Percentiles rank a stretch among this genome's conserved stretches.
Conservation (phyloP, 352 stramenopile species). For the Pythium dissimile region DNA sequence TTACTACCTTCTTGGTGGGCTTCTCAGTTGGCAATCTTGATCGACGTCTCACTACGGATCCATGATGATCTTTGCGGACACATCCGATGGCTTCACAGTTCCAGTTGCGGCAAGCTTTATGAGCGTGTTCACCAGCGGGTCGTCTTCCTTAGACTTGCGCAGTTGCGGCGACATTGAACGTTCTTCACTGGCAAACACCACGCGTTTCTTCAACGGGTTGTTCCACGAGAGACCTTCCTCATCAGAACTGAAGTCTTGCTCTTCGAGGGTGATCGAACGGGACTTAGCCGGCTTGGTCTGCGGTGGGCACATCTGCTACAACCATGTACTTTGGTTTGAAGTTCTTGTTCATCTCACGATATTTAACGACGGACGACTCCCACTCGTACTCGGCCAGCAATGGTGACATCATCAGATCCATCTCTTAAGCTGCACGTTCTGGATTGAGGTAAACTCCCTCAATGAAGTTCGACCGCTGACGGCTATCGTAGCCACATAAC, state of each 20-base stretch:
- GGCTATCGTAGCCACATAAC: background rate
- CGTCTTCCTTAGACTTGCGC: background rate
- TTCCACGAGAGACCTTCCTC: background rate
- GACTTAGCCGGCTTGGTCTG: background rate
- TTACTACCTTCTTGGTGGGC: background rate
- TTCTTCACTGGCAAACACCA: background rate
- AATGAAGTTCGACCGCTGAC: background rate
- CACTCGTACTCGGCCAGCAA: constrained; percentile 3
- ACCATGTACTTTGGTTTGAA: constrained; percentile 1
- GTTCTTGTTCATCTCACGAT: background rate
- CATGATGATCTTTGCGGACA: background rate
- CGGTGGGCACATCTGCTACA: background rate
- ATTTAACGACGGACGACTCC: background rate
- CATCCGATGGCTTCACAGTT: background rate
- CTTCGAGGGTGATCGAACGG: background rate
- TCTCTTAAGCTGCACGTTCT: background rate
- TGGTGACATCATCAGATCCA: constrained; percentile 1
- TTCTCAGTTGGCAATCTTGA: background rate
- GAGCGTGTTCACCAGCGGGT: background rate
- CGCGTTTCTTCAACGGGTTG: background rate
- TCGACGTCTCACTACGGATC: no score
- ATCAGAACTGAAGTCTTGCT: background rate
- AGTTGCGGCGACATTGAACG: background rate
- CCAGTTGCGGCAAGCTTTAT: background rate
- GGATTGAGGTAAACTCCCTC: background rate